Percentiles rank a stretch among this genome's conserved stretches.
phyloP scores from a whole-genome alignment of 768 basidiomycete genomes.

The Tricholoma flavovirens region DNA sequence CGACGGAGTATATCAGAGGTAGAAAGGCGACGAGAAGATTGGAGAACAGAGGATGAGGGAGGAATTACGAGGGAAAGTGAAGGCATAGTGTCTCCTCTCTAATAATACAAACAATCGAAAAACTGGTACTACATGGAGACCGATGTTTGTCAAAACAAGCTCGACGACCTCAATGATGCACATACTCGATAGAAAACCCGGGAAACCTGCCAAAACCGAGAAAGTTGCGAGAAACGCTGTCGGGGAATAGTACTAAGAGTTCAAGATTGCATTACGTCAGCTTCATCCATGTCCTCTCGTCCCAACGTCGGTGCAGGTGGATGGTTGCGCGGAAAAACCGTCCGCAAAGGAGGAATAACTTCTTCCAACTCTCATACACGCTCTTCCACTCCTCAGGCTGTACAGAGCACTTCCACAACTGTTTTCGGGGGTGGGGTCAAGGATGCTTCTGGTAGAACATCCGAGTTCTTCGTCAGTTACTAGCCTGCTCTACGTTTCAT shows the following conservation, averaged over 20 bases:
- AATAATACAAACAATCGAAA: no score
- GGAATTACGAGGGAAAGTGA: constrained; percentile 22
- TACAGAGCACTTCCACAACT: constrained; percentile 66
- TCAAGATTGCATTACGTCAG: background rate
- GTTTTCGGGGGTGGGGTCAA: constrained; percentile 82
- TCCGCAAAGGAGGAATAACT: constrained; percentile 56
- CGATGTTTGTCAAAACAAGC: no score
- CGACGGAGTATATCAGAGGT: constrained; percentile 14
- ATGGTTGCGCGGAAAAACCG: constrained; percentile 73
- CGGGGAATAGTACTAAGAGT: background rate
- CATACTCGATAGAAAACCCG: no score
- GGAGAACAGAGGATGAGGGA: constrained; percentile 24
- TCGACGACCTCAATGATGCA: no score
- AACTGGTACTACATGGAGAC: no score
- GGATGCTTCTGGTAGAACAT: constrained; percentile 75
- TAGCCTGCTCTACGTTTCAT: background rate
- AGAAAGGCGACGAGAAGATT: constrained; percentile 22
- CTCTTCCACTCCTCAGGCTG: constrained; percentile 55
- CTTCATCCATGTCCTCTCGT: constrained; percentile 24
- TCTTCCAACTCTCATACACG: constrained; percentile 45
- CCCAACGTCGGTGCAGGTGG: constrained; percentile 34
- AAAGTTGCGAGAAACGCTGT: background rate
- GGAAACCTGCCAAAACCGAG: background rate
- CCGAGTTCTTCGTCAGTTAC: constrained; percentile 70
- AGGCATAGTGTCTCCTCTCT: constrained; percentile 14